Evolutionary conservation across 371 early-diverging fungal species (phyloP).

Genomic region (Mortierella sp.): DNA sequence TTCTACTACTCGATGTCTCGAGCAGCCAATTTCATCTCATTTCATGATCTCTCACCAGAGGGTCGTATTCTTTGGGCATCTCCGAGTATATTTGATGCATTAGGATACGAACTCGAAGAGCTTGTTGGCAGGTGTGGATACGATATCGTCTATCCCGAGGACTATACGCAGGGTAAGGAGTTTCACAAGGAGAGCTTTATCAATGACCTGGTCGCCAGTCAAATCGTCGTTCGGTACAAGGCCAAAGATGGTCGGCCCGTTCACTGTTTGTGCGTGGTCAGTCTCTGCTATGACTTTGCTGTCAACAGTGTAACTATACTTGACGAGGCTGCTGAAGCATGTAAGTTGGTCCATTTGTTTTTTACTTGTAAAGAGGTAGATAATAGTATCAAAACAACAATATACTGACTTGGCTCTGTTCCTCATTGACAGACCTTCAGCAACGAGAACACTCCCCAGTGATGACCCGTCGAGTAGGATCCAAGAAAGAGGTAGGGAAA

Average conservation of each 20-base stretch:
- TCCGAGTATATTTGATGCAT: neutral
- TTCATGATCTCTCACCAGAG: neutral
- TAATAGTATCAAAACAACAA: too few relatives aligned
- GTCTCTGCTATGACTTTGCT: slow-evolving; percentile 17
- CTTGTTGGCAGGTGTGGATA: neutral
- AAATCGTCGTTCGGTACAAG: slow-evolving; percentile 6
- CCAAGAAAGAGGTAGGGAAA: too few relatives aligned
- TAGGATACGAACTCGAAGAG: slow-evolving; percentile 4
- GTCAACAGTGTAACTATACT: slow-evolving; percentile 1
- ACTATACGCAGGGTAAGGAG: neutral
- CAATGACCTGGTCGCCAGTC: slow-evolving; percentile 14
- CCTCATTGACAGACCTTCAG: neutral
- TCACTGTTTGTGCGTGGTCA: neutral
- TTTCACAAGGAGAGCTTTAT: slow-evolving; percentile 1
- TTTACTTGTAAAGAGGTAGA: too few relatives aligned
- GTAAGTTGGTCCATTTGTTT: too few relatives aligned
- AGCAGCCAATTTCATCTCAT: too few relatives aligned
- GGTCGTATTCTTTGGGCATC: slow-evolving; percentile 4
- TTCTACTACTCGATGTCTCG: too few relatives aligned
- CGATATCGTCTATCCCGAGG: neutral
- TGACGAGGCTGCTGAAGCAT: neutral
- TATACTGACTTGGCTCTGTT: neutral
- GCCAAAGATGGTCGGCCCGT: slow-evolving; percentile 1
- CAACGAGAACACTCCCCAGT: too few relatives aligned
- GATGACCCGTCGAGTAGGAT: too few relatives aligned